phyloP scores from a whole-genome alignment of 2,329 filamentous ascomycete species.

The Aspergillus glaucus region DNA sequence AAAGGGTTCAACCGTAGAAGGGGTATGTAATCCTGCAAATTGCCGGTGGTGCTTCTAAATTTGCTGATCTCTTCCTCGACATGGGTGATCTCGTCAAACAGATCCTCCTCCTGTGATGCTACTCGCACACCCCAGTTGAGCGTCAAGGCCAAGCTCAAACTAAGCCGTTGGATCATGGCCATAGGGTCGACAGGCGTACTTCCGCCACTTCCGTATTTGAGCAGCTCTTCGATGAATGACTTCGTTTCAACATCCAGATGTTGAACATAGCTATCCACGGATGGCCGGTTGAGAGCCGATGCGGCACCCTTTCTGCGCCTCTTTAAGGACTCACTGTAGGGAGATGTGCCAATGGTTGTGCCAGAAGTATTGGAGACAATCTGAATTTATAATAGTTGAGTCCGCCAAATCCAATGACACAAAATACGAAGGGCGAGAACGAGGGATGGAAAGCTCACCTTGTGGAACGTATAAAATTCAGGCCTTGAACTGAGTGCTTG shows the following conservation, averaged over 20 bases:
- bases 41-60: constrained; percentile 70
- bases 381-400: constrained; percentile 24
- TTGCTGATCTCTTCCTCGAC: constrained; percentile 69
- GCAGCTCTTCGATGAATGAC: constrained; percentile 57
- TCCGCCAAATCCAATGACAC: background rate
- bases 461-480: constrained; percentile 56
- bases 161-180: constrained; percentile 62
- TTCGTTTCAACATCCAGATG: constrained; percentile 59
- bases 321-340: constrained; percentile 60
- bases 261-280: constrained; percentile 56
- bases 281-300: constrained; percentile 59
- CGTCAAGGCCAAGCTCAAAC: constrained; percentile 56
- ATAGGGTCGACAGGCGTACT: constrained; percentile 54
- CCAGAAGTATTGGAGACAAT: constrained; percentile 60
- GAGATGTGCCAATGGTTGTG: constrained; percentile 62
- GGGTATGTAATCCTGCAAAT: constrained; percentile 74
- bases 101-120: constrained; percentile 51
- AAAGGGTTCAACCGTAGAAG: constrained; percentile 62
- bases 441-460: constrained; percentile 31
- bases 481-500: constrained; percentile 52
- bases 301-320: constrained; percentile 59
- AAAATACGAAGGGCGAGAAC: background rate
- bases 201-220: constrained; percentile 53
- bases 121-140: constrained; percentile 62
- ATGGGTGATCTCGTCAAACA: constrained; percentile 66